Base-by-base conservation (phyloP, 768 basidiomycete genomes). In the Lenzites betulinus region DNA sequence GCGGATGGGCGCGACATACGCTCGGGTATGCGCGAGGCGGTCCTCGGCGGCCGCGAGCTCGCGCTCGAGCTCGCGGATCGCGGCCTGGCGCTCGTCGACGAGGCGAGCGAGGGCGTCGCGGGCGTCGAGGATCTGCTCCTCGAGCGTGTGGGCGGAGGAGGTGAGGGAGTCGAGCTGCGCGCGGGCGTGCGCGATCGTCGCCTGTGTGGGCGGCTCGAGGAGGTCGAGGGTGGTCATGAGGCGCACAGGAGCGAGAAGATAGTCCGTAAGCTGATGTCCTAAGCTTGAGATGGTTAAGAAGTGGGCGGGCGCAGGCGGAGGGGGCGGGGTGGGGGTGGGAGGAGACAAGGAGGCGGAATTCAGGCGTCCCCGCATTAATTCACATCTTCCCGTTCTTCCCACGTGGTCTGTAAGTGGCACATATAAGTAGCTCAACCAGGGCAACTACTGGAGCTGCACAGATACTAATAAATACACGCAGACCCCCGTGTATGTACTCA, bases 1-100 rank as follows among this genome's bases (percentile, higher is more conserved):
- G 28, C 87, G 78, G 63, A 92, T 86, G 33, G 89, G 89, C 12
- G 90, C 83, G 58, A 92, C 78, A 68, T 89, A 92, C 1, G 87
- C 87, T 70, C 80, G 74, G 3, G 85, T 80, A 23, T 75, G 76
- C 28, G 73, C 71, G 39, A 85, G 76, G 43, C 77, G 76, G 26
- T 81, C 75, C 67, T 88, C 80, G 22, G 90, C 64, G 7, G 59
- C 67, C 16, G 67, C 70, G 48, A 80, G 81, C 66, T 89, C 82
- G 38, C 67, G 63, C 65, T 82, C 74, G 66, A 91, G 70, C 50
- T 82, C 81, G 41, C 76, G 74, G 65, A 92, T 90, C 16, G 78
- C 74, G 49, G 71, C 73, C 72, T 77, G 77, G 7, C 80, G 79
- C 51, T 88, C 85, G 9, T 75, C 70, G 39, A 92, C 77, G 62